Evolutionary conservation across 345 rosid genomes (phyloP).

Genomic region (Hibiscus syriacus): DNA sequence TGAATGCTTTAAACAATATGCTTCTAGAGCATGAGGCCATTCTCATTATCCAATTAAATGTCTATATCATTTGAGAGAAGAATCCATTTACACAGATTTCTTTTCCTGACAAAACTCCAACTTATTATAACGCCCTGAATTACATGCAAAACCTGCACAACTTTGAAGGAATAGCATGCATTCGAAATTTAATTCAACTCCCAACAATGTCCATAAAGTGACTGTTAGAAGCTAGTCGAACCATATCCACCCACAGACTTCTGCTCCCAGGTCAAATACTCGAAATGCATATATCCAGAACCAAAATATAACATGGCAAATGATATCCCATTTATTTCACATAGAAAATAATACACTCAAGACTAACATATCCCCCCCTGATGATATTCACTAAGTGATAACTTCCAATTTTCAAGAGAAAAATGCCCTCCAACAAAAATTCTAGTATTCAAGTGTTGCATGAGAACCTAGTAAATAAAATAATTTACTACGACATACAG

Average conservation of each 20-base stretch:
- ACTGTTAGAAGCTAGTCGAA: background rate
- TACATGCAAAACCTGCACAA: slow-evolving; percentile 3
- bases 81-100: background rate
- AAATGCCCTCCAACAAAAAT: slow-evolving; percentile 1
- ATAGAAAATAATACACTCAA: background rate
- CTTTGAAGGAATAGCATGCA: background rate
- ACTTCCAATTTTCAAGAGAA: background rate
- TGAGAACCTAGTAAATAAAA: background rate
- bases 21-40: background rate
- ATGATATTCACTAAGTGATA: background rate
- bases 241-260: background rate
- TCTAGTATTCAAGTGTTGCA: background rate
- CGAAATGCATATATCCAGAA: background rate
- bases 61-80: background rate
- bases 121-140: background rate
- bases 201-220: background rate
- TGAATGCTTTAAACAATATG: background rate
- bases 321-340: background rate
- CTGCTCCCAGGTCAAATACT: background rate
- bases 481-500: background rate
- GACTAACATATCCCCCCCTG: background rate
- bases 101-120: background rate
- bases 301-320: background rate
- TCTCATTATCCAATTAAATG: background rate
- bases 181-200: background rate